A percentile compares a stretch with the other conserved stretches of the same genome.
phyloP scores from a whole-genome alignment of 331 rosid species.

The Spiraea crenata region DNA sequence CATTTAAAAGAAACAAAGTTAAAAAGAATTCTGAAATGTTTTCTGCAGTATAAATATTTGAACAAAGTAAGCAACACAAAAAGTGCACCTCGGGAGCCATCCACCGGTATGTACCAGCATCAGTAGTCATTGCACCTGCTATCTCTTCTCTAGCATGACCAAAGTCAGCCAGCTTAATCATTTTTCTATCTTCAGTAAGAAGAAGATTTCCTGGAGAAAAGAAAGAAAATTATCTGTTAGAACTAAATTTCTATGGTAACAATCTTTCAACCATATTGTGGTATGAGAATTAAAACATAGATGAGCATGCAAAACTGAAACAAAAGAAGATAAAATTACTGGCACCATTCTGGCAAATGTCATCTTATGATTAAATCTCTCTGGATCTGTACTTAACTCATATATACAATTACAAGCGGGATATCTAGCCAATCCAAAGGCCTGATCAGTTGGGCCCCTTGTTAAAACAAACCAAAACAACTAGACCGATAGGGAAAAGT shows the following conservation, averaged over 20 bases:
- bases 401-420: not conserved
- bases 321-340: not conserved
- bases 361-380: not conserved
- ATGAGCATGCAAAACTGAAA: not conserved
- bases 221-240: constrained; percentile 13
- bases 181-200: constrained; percentile 41
- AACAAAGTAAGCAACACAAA: not conserved
- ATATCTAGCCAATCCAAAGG: not conserved
- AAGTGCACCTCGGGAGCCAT: constrained; percentile 78
- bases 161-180: constrained; percentile 54
- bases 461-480: constrained; percentile 8
- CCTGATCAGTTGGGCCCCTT: not conserved
- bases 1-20: constrained; percentile 8
- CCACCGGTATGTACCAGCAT: constrained; percentile 67
- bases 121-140: constrained; percentile 55
- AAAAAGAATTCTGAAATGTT: not conserved
- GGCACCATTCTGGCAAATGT: not conserved
- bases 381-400: not conserved
- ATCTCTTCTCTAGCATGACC: constrained; percentile 53
- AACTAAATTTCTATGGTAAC: not conserved
- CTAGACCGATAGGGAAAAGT: not conserved
- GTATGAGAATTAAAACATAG: not conserved
- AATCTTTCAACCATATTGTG: constrained; percentile 1
- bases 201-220: constrained; percentile 50
- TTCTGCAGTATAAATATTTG: not conserved